phyloP scores from a whole-genome alignment of 2,329 filamentous ascomycete genomes.

The Trichoderma arundinaceum region DNA sequence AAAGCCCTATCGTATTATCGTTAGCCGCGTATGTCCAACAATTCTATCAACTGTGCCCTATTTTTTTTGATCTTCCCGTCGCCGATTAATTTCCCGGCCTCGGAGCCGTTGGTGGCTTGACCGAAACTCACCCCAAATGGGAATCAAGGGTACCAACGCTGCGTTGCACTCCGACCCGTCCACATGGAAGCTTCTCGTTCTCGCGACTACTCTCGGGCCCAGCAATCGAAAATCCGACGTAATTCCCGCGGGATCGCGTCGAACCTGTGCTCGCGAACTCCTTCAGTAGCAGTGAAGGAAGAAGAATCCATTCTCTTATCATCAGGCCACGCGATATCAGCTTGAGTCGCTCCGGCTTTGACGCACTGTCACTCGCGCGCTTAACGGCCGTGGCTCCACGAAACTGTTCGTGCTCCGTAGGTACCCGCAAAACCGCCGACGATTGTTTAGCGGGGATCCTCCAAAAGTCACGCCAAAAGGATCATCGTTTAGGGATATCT shows the following conservation, averaged over 20 bases:
- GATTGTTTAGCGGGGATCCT: conserved; percentile 20
- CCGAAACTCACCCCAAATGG: neutral
- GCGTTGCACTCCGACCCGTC: neutral
- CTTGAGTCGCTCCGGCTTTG: neutral
- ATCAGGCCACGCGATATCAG: neutral
- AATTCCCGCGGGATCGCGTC: conserved; percentile 8
- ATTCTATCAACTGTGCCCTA: neutral
- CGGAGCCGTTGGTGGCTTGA: neutral
- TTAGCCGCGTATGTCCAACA: neutral
- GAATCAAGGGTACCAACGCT: no score
- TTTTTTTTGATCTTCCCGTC: neutral
- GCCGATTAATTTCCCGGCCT: conserved; percentile 17
- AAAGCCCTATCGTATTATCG: neutral
- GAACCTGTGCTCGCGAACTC: no score
- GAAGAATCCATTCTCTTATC: neutral
- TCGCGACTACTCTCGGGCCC: conserved; percentile 3
- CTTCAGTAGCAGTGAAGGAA: no score
- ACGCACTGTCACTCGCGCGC: conserved; percentile 28
- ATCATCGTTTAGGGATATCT: conserved; percentile 9
- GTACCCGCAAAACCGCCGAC: conserved; percentile 31
- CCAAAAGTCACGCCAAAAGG: conserved; percentile 11
- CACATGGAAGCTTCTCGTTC: neutral
- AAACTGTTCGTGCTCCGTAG: neutral
- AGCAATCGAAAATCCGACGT: neutral
- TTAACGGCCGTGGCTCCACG: conserved; percentile 21